phyloP scores from a whole-genome alignment of 2,329 filamentous ascomycete species.

The Lachnellula subtilissima region DNA sequence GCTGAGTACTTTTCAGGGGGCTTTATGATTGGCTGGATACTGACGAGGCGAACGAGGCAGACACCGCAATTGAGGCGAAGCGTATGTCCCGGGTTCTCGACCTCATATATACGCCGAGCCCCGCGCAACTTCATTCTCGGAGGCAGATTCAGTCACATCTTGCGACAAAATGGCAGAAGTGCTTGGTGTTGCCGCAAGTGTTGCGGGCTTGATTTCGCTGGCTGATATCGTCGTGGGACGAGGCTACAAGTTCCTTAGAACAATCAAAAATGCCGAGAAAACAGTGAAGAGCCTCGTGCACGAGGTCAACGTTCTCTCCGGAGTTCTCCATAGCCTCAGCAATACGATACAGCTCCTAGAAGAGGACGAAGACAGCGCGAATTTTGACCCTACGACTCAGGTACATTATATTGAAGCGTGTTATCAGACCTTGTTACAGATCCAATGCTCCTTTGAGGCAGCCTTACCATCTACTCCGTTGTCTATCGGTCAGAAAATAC shows the following conservation, averaged over 20 bases:
- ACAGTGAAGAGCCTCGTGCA: background rate
- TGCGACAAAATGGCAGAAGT: slow-evolving; percentile 2
- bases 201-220: slow-evolving; percentile 7
- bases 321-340: slow-evolving; percentile 6
- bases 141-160: no score
- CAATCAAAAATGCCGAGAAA: slow-evolving; percentile 1
- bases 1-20: no score
- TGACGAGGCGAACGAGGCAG: no score
- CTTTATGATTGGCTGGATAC: no score
- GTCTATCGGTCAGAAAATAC: slow-evolving; percentile 2
- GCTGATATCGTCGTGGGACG: slow-evolving; percentile 3
- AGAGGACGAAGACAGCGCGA: background rate
- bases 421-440: slow-evolving; percentile 7
- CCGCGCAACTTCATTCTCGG: no score
- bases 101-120: no score
- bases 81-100: no score
- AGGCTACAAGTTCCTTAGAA: slow-evolving; percentile 5
- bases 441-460: slow-evolving; percentile 4
- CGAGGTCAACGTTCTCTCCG: slow-evolving; percentile 1
- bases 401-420: slow-evolving; percentile 14
- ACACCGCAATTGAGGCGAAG: no score
- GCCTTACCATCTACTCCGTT: background rate
- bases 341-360: background rate
- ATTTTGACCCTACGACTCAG: slow-evolving; percentile 3
- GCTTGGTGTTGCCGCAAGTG: slow-evolving; percentile 4